Conservation (phyloP, 1,139 yeast species). For the Saccharomycopsis hybrid region DNA sequence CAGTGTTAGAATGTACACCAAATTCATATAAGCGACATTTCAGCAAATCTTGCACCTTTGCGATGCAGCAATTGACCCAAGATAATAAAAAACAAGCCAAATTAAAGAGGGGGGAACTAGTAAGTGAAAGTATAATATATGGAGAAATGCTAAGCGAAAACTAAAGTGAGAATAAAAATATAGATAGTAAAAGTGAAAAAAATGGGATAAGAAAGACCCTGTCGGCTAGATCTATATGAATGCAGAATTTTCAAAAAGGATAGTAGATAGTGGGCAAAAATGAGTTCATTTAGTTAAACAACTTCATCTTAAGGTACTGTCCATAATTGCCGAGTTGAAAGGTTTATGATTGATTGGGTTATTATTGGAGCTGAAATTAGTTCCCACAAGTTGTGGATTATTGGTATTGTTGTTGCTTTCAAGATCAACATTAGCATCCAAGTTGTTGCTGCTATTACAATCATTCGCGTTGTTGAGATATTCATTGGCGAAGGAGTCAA, state of each 20-base stretch:
- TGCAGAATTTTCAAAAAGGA: background rate
- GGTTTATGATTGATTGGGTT: constrained; percentile 11
- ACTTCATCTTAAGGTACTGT: constrained; percentile 5
- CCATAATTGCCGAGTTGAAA: constrained; percentile 14
- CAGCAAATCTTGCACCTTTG: no score
- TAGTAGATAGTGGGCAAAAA: background rate
- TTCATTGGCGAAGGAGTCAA: background rate
- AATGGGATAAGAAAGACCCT: background rate
- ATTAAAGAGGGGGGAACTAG: no score
- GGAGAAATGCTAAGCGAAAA: background rate
- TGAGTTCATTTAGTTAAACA: background rate
- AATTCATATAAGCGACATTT: no score
- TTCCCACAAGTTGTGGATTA: background rate
- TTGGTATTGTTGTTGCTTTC: background rate
- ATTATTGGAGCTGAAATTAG: constrained; percentile 12
- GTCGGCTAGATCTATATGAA: background rate
- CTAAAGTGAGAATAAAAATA: background rate
- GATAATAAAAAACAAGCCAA: no score
- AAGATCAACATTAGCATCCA: background rate
- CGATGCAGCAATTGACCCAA: no score
- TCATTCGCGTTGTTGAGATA: background rate
- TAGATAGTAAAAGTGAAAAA: background rate
- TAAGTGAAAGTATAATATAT: background rate
- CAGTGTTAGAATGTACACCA: no score
- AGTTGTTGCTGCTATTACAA: background rate